Percentiles rank a stretch among this genome's conserved stretches.
phyloP scores from a whole-genome alignment of 495 filamentous ascomycete species.

The Xylaria curta region DNA sequence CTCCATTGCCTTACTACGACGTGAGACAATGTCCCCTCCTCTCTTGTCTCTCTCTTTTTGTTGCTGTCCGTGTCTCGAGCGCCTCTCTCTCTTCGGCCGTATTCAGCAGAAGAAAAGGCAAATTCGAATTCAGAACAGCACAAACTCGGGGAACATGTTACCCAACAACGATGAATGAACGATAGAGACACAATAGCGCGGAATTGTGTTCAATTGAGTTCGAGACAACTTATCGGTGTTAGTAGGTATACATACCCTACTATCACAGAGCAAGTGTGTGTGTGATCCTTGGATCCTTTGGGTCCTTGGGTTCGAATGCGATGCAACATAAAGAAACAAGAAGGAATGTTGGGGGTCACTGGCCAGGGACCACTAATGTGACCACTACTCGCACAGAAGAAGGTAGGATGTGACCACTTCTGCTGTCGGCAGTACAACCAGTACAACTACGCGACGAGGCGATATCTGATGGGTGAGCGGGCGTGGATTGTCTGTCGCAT shows the following conservation, averaged over 20 bases:
- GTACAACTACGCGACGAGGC: too few species aligned
- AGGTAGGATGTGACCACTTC: not conserved
- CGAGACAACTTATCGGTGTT: not conserved
- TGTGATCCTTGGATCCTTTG: conserved; percentile 6
- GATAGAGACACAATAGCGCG: not conserved
- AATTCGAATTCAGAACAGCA: not conserved
- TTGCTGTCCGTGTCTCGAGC: conserved; percentile 9
- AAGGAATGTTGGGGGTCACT: not conserved
- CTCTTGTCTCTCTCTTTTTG: not conserved
- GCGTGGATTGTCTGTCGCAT: conserved; percentile 7
- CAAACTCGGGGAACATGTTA: not conserved
- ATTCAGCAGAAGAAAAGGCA: not conserved
- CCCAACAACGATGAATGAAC: not conserved
- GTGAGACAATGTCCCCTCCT: not conserved
- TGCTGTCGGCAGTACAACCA: too few species aligned
- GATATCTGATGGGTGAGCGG: not conserved
- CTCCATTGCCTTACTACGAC: not conserved
- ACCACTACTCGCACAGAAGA: not conserved
- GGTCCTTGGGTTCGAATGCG: conserved; percentile 13
- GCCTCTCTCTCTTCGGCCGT: not conserved
- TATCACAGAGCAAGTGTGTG: not conserved
- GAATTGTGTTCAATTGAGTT: not conserved
- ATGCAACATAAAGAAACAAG: not conserved
- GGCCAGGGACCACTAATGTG: not conserved
- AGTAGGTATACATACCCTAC: not conserved